A percentile compares a stretch with the other conserved stretches of the same genome.
phyloP scores from a whole-genome alignment of 2,329 filamentous ascomycete species.

The Aspergillus neoniger region DNA sequence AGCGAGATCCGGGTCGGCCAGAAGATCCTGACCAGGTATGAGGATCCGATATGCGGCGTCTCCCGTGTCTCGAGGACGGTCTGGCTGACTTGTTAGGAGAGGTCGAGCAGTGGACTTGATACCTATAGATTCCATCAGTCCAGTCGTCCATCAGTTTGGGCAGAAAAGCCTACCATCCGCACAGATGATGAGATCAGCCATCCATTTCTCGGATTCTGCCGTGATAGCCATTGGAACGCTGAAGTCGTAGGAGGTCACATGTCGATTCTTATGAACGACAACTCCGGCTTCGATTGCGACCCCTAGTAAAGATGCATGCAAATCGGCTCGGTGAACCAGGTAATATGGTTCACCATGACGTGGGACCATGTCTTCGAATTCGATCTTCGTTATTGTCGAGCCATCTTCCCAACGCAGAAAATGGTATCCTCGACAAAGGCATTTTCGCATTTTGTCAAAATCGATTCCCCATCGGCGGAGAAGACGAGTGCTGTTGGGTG shows the following conservation, averaged over 20 bases:
- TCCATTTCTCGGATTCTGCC: background rate
- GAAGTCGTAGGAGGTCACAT: background rate
- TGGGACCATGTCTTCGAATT: background rate
- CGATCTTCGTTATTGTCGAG: background rate
- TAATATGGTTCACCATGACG: background rate
- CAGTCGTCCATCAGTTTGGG: background rate
- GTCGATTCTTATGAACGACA: background rate
- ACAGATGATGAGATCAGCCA: background rate
- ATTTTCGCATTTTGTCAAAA: background rate
- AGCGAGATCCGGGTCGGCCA: background rate
- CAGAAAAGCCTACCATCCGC: background rate
- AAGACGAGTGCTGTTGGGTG: background rate
- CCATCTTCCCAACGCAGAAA: background rate
- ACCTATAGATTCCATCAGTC: background rate
- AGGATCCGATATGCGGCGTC: background rate
- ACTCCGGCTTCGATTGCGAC: background rate
- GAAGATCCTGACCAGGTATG: background rate
- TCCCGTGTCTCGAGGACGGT: background rate
- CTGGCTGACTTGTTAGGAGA: background rate
- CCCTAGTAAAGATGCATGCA: background rate
- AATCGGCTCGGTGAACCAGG: background rate
- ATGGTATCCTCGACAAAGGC: background rate
- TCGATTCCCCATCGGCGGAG: background rate
- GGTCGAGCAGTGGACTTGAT: background rate
- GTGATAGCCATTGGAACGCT: background rate